These are phyloP conservation scores for Penicillium sp. DNA, from an alignment of 2,329 filamentous ascomycete genomes.

Conservation along the genomic window DNA sequence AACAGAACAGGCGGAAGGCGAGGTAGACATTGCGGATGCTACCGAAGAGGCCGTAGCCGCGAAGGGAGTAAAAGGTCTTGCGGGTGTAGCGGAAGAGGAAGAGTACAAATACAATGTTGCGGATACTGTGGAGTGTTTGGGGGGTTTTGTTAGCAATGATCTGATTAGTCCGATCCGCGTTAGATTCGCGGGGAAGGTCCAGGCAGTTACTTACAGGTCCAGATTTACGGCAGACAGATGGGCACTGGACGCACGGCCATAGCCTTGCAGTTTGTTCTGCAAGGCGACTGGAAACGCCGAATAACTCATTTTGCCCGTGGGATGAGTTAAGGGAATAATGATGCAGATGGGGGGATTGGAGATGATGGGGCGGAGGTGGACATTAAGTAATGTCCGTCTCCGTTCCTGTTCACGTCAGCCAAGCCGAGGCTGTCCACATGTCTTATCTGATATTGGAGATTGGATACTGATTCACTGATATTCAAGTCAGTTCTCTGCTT, in stretches of 20 bases:
- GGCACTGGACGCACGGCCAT: constrained; percentile 33
- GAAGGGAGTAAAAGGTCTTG: constrained; percentile 78
- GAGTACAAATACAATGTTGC: constrained; percentile 84
- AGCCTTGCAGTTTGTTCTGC: constrained; percentile 46
- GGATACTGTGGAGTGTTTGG: constrained; percentile 58
- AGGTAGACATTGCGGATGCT: constrained; percentile 73
- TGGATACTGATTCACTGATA: not conserved
- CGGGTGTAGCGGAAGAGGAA: constrained; percentile 84
- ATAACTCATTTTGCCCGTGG: constrained; percentile 37
- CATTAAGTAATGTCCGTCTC: constrained; percentile 11
- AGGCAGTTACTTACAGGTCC: constrained; percentile 39
- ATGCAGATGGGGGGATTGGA: constrained; percentile 11
- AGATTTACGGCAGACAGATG: constrained; percentile 41
- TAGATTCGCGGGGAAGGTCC: constrained; percentile 2
- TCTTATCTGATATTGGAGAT: not conserved
- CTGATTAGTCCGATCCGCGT: not conserved
- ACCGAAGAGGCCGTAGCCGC: constrained; percentile 83
- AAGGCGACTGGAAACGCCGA: constrained; percentile 44
- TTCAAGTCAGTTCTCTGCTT: not conserved
- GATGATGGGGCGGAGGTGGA: constrained; percentile 12
- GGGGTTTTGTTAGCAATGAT: constrained; percentile 4
- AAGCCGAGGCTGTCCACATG: constrained; percentile 15
- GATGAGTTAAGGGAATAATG: constrained; percentile 7
- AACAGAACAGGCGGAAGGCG: constrained; percentile 70
- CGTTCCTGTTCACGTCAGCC: not conserved